Evolutionary conservation across 495 filamentous ascomycete species (phyloP).

Genomic region (Aspergillus taichungensis): DNA sequence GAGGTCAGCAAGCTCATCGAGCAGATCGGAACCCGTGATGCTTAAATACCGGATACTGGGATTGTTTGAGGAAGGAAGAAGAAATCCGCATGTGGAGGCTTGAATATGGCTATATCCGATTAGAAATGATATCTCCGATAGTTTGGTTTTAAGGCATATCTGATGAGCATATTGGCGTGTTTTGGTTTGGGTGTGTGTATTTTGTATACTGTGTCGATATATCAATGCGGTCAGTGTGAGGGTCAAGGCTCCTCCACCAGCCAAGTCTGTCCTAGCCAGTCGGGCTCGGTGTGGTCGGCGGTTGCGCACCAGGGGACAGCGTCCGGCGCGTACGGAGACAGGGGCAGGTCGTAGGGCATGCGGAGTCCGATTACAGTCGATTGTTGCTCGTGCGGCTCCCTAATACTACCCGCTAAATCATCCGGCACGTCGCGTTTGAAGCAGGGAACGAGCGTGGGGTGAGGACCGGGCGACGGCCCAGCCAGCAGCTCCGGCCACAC

Average conservation of each 20-base stretch:
- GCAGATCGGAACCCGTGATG: constrained; percentile 43
- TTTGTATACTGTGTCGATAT: neutral
- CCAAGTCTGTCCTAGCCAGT: constrained; percentile 61
- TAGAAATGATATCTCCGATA: no score
- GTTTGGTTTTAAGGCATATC: no score
- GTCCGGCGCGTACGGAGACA: constrained; percentile 49
- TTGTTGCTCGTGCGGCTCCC: constrained; percentile 2
- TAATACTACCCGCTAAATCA: neutral
- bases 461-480: constrained; percentile 9
- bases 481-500: constrained; percentile 71
- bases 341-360: constrained; percentile 77
- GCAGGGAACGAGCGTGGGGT: constrained; percentile 55
- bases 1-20: constrained; percentile 60
- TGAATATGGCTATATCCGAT: neutral
- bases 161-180: no score
- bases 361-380: constrained; percentile 50
- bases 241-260: constrained; percentile 4
- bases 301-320: constrained; percentile 78
- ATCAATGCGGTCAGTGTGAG: neutral
- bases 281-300: constrained; percentile 48
- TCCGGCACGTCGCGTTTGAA: constrained; percentile 53
- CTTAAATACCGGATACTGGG: no score
- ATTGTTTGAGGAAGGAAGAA: constrained; percentile 5
- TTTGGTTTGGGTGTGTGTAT: neutral
- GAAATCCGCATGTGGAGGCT: neutral